A percentile compares a stretch with the other conserved stretches of the same genome.
Conservation (phyloP, 768 basidiomycete genomes). For the Suillus paluster region DNA sequence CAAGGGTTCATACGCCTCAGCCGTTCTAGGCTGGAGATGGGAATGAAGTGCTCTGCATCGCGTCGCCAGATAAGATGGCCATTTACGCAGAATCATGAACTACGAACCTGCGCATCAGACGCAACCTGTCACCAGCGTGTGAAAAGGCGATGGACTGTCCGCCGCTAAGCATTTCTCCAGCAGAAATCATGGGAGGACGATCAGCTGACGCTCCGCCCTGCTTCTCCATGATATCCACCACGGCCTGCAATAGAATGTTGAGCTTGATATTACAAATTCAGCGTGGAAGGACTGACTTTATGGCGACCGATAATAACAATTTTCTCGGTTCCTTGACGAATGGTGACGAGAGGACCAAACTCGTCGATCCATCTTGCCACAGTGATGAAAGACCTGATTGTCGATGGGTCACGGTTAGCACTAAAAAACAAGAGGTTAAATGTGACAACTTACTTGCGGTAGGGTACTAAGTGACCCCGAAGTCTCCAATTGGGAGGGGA, state of each 20-base stretch:
- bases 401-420: not conserved
- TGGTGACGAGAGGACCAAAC: conserved; percentile 60
- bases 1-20: conserved; percentile 47
- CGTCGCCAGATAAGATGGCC: not conserved
- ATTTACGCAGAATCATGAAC: not conserved
- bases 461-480: not conserved
- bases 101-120: conserved; percentile 55
- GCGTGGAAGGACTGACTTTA: conserved; percentile 12
- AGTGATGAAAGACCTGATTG: conserved; percentile 12
- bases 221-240: conserved; percentile 63
- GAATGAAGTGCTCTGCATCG: conserved; percentile 52
- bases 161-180: conserved; percentile 55
- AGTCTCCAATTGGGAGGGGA: not conserved
- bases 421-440: not conserved
- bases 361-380: conserved; percentile 58
- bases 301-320: conserved; percentile 26
- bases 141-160: conserved; percentile 56
- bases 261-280: not conserved
- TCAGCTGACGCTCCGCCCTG: conserved; percentile 54
- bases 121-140: conserved; percentile 53
- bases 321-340: conserved; percentile 46
- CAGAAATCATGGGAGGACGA: conserved; percentile 52
- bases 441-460: not conserved
- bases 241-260: conserved; percentile 41
- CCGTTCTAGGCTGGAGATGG: conserved; percentile 53